These are phyloP conservation scores for Cyclanthera cordifolia DNA, from an alignment of 306 rosid species.

Conservation along the genomic window DNA sequence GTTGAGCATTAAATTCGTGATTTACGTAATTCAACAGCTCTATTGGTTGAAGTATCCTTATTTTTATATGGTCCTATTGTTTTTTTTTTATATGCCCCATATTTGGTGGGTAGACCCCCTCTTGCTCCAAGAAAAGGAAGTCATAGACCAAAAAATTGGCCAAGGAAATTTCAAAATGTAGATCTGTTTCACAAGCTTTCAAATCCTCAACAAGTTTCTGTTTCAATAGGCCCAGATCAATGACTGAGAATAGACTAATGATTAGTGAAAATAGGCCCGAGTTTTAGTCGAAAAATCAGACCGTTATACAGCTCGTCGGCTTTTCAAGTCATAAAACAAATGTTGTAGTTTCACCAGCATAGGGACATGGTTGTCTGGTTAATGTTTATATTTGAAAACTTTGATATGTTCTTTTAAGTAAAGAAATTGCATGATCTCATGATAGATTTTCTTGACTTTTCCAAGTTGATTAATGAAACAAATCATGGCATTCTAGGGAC, in stretches of 20 bases:
- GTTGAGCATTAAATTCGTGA: too few species aligned
- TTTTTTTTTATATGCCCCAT: not conserved
- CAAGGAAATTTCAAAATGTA: not conserved
- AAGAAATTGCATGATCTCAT: not conserved
- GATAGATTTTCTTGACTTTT: not conserved
- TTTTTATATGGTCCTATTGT: not conserved
- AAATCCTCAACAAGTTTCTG: not conserved
- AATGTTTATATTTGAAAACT: constrained; percentile 7
- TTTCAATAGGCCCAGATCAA: not conserved
- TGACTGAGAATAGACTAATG: not conserved
- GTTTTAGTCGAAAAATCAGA: not conserved
- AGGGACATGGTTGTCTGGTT: not conserved
- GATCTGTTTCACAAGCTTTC: not conserved
- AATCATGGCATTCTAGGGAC: not conserved
- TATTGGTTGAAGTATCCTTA: not conserved
- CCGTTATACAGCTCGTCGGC: not conserved
- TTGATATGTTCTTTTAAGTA: not conserved
- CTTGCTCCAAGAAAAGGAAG: not conserved
- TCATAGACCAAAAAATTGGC: constrained; percentile 6
- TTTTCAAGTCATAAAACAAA: not conserved
- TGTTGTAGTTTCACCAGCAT: not conserved
- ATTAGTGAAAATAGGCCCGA: not conserved
- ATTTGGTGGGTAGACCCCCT: not conserved
- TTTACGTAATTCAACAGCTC: too few species aligned
- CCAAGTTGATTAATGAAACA: not conserved